These are phyloP conservation scores for Monilinia laxa DNA, from an alignment of 2,329 filamentous ascomycete species.

Conservation along the genomic window DNA sequence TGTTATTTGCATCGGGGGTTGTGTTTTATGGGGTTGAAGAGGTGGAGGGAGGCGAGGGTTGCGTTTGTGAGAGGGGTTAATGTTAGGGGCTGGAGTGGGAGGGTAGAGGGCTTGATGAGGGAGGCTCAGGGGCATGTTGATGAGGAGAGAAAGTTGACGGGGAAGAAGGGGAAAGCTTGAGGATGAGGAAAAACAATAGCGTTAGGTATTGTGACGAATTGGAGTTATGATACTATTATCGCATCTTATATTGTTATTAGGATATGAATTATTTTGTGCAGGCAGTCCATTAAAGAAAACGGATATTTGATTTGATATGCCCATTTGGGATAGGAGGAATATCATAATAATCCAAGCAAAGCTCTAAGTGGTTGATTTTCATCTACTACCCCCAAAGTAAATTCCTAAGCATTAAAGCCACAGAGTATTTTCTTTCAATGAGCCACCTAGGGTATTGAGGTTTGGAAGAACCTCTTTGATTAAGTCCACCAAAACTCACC, in stretches of 20 bases:
- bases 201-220: not conserved
- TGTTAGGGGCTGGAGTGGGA: slow-evolving; percentile 22
- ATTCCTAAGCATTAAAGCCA: not conserved
- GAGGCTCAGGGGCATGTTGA: slow-evolving; percentile 24
- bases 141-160: slow-evolving; percentile 8
- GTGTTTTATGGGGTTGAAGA: slow-evolving; percentile 25
- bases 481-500: not conserved
- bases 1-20: slow-evolving; percentile 27
- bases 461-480: not conserved
- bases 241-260: not conserved
- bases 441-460: no score
- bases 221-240: not conserved
- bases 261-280: not conserved
- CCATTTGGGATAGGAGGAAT: not conserved
- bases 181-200: not conserved
- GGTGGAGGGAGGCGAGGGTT: slow-evolving; percentile 28
- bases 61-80: slow-evolving; percentile 29
- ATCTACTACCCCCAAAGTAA: no score
- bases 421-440: not conserved
- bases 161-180: not conserved
- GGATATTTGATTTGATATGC: not conserved
- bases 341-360: not conserved
- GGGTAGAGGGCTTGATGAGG: slow-evolving; percentile 23
- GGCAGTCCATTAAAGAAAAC: not conserved
- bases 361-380: not conserved